A percentile compares a stretch with the other conserved stretches of the same genome.
phyloP scores from a whole-genome alignment of 352 stramenopile genomes.

The Halophytophthora batemanensis region DNA sequence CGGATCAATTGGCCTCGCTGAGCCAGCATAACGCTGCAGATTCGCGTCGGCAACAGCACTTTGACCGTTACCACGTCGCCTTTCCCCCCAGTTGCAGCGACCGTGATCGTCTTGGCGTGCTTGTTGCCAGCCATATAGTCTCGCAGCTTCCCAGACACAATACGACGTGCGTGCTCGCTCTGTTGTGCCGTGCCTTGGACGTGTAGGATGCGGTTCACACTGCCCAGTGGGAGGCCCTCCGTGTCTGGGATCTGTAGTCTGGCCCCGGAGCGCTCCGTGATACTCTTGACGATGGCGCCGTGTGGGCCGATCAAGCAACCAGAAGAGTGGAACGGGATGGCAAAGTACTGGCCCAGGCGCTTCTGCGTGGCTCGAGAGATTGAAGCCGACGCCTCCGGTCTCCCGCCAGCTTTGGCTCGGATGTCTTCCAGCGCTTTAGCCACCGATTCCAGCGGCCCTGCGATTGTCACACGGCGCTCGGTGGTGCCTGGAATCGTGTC shows the following conservation, averaged over 20 bases:
- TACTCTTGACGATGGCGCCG: constrained; percentile 31
- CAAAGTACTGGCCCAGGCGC: constrained; percentile 59
- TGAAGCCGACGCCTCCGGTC: constrained; percentile 23
- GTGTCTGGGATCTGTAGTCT: constrained; percentile 52
- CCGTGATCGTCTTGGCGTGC: constrained; percentile 6
- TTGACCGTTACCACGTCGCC: constrained; percentile 56
- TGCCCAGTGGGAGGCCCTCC: constrained; percentile 53
- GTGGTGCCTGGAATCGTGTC: constrained; percentile 41
- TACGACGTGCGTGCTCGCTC: constrained; percentile 33
- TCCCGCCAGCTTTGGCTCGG: constrained; percentile 38
- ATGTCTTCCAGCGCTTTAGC: constrained; percentile 37
- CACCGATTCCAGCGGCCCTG: constrained; percentile 29
- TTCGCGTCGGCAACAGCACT: constrained; percentile 38
- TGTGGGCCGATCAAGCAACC: constrained; percentile 53
- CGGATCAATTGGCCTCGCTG: constrained; percentile 46
- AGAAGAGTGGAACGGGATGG: constrained; percentile 45
- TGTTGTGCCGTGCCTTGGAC: constrained; percentile 54
- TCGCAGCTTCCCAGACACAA: constrained; percentile 32
- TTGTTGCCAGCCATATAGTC: constrained; percentile 31
- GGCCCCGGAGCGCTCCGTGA: constrained; percentile 48
- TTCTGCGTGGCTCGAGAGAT: constrained; percentile 13
- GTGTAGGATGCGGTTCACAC: constrained; percentile 61
- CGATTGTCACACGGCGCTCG: constrained; percentile 47
- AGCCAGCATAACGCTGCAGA: constrained; percentile 49
- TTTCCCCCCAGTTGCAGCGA: constrained; percentile 19